Evolutionary conservation across 1,284 basidiomycete species (phyloP).

Genomic region (Marasmius fiardii): DNA sequence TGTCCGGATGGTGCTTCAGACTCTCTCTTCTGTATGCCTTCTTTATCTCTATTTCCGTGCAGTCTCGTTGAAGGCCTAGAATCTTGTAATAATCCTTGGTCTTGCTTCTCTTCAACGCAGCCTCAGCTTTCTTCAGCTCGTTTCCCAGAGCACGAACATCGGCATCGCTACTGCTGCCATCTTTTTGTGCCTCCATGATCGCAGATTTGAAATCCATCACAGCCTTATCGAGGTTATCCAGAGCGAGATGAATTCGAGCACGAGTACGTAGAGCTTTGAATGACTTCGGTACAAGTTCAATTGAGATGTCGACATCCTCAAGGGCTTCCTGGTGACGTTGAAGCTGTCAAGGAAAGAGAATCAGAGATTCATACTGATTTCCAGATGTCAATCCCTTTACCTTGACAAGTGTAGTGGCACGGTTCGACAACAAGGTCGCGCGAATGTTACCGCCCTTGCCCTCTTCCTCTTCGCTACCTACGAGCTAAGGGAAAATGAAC

Average conservation of each 20-base stretch:
- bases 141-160: conserved; percentile 61
- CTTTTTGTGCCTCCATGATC: conserved; percentile 62
- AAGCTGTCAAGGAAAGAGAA: conserved; percentile 38
- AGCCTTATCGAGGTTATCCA: conserved; percentile 72
- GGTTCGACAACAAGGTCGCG: conserved; percentile 79
- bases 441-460: conserved; percentile 73
- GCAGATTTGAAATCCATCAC: conserved; percentile 79
- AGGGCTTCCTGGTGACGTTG: conserved; percentile 50
- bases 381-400: conserved; percentile 29
- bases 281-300: conserved; percentile 53
- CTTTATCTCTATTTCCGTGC: conserved; percentile 70
- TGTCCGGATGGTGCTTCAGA: conserved; percentile 82
- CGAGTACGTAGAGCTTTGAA: conserved; percentile 87
- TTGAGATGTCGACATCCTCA: conserved; percentile 14
- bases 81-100: conserved; percentile 86
- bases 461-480: conserved; percentile 64
- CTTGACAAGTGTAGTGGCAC: conserved; percentile 80
- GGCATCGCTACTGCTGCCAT: conserved; percentile 46
- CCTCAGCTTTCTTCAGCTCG: conserved; percentile 78
- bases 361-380: background rate
- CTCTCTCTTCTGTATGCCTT: conserved; percentile 77
- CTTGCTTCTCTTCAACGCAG: conserved; percentile 77
- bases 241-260: conserved; percentile 72
- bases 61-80: conserved; percentile 57
- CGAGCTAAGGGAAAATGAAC: conserved; percentile 34